Percentiles rank a stretch among this genome's conserved stretches.
These are phyloP conservation scores for Primulina tabacum DNA, from an alignment of 257 asterid genomes.

Conservation along the genomic window DNA sequence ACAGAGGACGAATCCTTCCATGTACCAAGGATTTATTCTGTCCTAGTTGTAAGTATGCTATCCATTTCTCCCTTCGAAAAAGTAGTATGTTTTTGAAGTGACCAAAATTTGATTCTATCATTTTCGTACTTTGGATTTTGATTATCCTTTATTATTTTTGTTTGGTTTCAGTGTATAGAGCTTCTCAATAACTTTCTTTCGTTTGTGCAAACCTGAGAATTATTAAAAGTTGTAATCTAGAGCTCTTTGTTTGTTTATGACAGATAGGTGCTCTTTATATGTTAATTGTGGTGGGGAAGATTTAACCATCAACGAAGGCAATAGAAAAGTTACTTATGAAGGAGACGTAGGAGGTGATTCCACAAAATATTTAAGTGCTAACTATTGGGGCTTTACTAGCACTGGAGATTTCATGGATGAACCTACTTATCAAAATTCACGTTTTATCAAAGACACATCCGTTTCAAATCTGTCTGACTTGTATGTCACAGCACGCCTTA, in stretches of 20 bases:
- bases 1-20: conserved; percentile 48
- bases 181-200: neutral
- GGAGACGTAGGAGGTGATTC: conserved; percentile 74
- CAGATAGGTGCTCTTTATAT: conserved; percentile 78
- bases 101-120: neutral
- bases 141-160: neutral
- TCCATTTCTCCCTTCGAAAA: conserved; percentile 12
- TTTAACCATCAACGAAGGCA: conserved; percentile 39
- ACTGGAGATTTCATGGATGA: conserved; percentile 88
- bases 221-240: conserved; percentile 18
- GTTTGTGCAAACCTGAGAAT: conserved; percentile 6
- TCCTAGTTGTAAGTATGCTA: conserved; percentile 43
- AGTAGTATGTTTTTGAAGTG: conserved; percentile 4
- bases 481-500: conserved; percentile 67
- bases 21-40: conserved; percentile 40
- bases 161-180: neutral
- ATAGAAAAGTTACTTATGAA: conserved; percentile 45
- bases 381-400: conserved; percentile 80
- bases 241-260: conserved; percentile 24
- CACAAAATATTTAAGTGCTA: conserved; percentile 43
- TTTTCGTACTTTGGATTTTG: neutral
- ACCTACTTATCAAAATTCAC: conserved; percentile 46
- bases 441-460: conserved; percentile 32
- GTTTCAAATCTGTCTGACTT: conserved; percentile 48
- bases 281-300: conserved; percentile 79